Percentiles rank a stretch among this genome's conserved stretches.
Conservation (phyloP, 306 rosid species). For the Cucurbita moschata region DNA sequence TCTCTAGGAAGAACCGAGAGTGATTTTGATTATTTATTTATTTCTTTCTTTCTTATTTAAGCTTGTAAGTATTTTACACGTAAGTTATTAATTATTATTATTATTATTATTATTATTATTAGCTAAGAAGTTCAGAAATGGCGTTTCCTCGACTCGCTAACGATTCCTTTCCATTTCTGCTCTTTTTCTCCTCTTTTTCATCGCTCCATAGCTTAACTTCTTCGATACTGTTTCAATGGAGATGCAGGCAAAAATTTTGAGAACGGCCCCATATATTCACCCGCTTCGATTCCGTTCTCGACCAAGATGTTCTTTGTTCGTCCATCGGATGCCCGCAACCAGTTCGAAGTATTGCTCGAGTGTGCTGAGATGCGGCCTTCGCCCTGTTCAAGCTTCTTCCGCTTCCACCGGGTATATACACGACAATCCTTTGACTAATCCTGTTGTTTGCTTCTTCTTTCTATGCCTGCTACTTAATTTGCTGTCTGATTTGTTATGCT, state of each 20-base stretch:
- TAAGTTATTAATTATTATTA: no score
- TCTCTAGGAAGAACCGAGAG: no score
- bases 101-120: no score
- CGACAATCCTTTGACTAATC: slow-evolving; percentile 1
- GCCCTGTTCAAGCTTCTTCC: slow-evolving; percentile 20
- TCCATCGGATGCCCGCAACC: slow-evolving; percentile 2
- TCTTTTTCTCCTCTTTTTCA: not conserved
- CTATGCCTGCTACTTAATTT: not conserved
- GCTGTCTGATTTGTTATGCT: not conserved
- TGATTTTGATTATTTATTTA: no score
- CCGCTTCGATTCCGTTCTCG: slow-evolving; percentile 6
- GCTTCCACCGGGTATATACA: slow-evolving; percentile 31
- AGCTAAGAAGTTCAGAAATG: no score
- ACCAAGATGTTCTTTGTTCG: slow-evolving; percentile 13
- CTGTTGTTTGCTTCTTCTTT: not conserved
- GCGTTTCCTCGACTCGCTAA: no score
- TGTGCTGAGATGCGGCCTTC: slow-evolving; percentile 10
- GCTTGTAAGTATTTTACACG: no score
- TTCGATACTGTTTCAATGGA: slow-evolving; percentile 31
- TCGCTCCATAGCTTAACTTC: not conserved
- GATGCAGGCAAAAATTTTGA: slow-evolving; percentile 54
- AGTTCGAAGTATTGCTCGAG: slow-evolving; percentile 11
- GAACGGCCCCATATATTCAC: slow-evolving; percentile 11
- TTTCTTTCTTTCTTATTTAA: no score
- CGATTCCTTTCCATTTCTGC: not conserved